Conservation (phyloP, 345 rosid genomes). For the Sisymbrium irio region DNA sequence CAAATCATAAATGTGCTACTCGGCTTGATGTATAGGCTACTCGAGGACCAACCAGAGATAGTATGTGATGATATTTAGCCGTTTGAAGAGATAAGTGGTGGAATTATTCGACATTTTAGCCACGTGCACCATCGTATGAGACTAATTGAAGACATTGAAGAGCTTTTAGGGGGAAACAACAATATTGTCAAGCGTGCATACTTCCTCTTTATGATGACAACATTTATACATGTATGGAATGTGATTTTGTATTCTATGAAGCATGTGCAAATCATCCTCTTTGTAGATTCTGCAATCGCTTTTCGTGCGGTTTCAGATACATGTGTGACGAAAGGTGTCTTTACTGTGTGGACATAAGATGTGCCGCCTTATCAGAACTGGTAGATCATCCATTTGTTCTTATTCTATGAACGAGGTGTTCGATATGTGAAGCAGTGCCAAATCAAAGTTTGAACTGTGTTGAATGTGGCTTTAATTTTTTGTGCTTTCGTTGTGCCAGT, state of each 20-base stretch:
- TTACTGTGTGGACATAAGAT: not conserved
- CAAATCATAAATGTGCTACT: not conserved
- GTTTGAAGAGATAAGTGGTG: not conserved
- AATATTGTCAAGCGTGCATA: not conserved
- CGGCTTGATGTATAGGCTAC: not conserved
- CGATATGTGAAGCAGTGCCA: not conserved
- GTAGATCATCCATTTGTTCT: not conserved
- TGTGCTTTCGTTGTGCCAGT: not conserved
- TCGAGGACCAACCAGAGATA: not conserved
- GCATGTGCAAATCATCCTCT: not conserved
- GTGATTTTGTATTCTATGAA: conserved; percentile 24
- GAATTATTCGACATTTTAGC: not conserved
- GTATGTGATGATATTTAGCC: not conserved
- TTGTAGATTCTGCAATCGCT: not conserved
- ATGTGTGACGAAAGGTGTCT: not conserved
- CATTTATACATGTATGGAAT: conserved; percentile 6
- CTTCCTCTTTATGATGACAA: not conserved
- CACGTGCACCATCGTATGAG: not conserved
- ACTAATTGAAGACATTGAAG: not conserved
- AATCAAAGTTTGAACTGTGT: not conserved
- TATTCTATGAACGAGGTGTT: not conserved
- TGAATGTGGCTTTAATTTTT: not conserved
- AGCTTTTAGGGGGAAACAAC: not conserved
- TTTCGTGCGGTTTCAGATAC: not conserved
- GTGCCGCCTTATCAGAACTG: not conserved